These are phyloP conservation scores for Didymellaceae sp. DNA, from an alignment of 2,329 filamentous ascomycete genomes.

Conservation along the genomic window DNA sequence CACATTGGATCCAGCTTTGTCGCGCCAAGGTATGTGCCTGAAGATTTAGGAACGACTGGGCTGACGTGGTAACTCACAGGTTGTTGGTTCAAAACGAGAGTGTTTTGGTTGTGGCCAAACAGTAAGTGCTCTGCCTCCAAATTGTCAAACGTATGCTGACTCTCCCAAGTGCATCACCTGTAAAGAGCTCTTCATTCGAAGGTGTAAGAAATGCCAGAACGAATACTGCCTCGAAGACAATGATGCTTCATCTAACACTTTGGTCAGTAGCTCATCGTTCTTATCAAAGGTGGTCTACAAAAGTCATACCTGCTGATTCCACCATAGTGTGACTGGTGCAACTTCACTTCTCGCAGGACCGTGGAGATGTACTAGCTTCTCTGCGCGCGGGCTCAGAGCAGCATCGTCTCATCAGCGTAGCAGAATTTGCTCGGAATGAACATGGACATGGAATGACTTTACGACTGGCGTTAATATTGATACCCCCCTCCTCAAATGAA, in stretches of 20 bases:
- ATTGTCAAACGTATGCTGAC: slow-evolving; percentile 9
- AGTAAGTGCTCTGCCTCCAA: slow-evolving; percentile 53
- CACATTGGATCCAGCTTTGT: slow-evolving; percentile 41
- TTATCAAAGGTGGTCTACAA: too few species aligned
- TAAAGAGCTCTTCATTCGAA: slow-evolving; percentile 72
- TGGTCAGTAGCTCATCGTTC: slow-evolving; percentile 41
- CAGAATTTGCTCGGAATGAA: neutral
- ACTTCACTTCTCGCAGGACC: slow-evolving; percentile 44
- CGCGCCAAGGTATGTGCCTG: slow-evolving; percentile 50
- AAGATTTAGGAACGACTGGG: slow-evolving; percentile 29
- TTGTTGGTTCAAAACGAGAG: slow-evolving; percentile 66
- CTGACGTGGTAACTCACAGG: slow-evolving; percentile 41
- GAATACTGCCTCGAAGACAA: slow-evolving; percentile 87
- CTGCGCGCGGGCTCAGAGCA: neutral
- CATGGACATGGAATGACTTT: neutral
- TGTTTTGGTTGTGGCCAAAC: slow-evolving; percentile 90
- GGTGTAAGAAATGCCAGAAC: slow-evolving; percentile 74
- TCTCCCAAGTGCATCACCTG: slow-evolving; percentile 72
- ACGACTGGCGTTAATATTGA: slow-evolving; percentile 23
- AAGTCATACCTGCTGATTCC: slow-evolving; percentile 9
- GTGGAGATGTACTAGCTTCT: slow-evolving; percentile 42
- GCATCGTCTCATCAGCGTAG: neutral
- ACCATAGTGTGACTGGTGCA: slow-evolving; percentile 51
- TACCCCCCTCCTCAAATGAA: slow-evolving; percentile 26
- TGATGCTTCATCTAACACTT: slow-evolving; percentile 74